Evolutionary conservation across 2,329 filamentous ascomycete genomes (phyloP), one percentile per base, ranked within the genome.

Genomic region (Zymoseptoria brevis): DNA sequence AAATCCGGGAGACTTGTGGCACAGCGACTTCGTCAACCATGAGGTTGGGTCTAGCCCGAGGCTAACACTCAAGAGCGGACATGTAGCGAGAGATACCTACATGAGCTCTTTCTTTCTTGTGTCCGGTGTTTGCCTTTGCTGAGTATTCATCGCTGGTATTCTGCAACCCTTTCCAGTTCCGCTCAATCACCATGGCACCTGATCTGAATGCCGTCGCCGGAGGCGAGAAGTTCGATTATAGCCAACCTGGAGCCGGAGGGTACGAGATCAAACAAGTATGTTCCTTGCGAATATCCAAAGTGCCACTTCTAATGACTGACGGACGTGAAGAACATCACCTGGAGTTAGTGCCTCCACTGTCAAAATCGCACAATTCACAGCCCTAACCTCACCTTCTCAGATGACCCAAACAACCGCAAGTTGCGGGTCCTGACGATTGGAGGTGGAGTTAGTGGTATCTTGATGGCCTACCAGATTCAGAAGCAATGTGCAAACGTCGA

Each of bases 381-480:
- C 13, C 35, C 35, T 45, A 45, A 22, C 41, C 49, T 57, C 52
- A 45, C 7, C 8, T 16, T 6, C 24, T 19, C 21, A 62, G 60
- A 75, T 64, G 73, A 75, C 58, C 75, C 75, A 3, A 67, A 69
- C 16, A 74, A 75, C 51, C 74, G 77, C 9, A 78, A 75, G 62
- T 59, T 81, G 22, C 76, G 74, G 50, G 75, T 80, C 2, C 61
- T 81, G 48, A 79, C 75, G 8, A 79, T 81, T 57, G 79, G 79
- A 29, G 78, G 75, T 3, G 79, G 78, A 5, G 71, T 80, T 1
- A 76, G 75, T 8, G 77, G 77, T 5, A 79, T 80, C 11, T 66
- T 77, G 61, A 73, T 76, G 66, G 77, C 78, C 62, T 79, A 80
- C 57, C 68, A 75, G n/a, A 76, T 80, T 53, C 76, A 80, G 64